Evolutionary conservation across 2,329 filamentous ascomycete species (phyloP).

Genomic region (Zasmidium angulare): DNA sequence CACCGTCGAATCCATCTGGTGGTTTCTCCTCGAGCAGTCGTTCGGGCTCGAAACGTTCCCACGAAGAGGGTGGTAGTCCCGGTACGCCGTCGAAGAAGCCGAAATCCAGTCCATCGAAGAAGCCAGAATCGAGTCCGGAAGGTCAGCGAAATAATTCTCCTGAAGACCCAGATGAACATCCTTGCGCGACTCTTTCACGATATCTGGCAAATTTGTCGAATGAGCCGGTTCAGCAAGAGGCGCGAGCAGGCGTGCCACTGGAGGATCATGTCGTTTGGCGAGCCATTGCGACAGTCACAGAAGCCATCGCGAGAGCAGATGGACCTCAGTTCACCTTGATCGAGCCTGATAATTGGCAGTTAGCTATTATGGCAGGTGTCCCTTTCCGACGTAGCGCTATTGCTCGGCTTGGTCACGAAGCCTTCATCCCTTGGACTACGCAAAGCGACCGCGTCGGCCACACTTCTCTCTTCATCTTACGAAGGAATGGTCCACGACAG

Average conservation of each 20-base stretch:
- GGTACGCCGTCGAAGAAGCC: too few relatives aligned
- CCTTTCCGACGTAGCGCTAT: neutral
- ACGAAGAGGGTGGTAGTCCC: too few relatives aligned
- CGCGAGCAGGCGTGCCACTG: neutral
- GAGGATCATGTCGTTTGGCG: neutral
- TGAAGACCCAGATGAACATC: too few relatives aligned
- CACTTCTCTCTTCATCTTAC: neutral
- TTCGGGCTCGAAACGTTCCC: too few relatives aligned
- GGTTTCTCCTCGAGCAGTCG: too few relatives aligned
- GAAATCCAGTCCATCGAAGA: too few relatives aligned
- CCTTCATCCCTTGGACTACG: neutral
- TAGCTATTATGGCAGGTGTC: neutral
- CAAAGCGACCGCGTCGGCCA: neutral
- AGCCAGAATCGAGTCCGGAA: too few relatives aligned
- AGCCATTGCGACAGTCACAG: conserved; percentile 1
- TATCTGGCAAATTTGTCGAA: too few relatives aligned
- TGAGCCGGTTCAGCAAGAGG: neutral
- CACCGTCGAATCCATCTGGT: too few relatives aligned
- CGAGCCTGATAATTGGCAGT: neutral
- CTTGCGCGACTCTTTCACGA: too few relatives aligned
- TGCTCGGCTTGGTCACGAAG: neutral
- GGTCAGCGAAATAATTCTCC: too few relatives aligned
- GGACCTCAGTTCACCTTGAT: neutral
- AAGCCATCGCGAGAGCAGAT: neutral
- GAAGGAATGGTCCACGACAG: neutral